Base-by-base conservation (phyloP, 305 asterid species). In the Solanum aculeatissimum region DNA sequence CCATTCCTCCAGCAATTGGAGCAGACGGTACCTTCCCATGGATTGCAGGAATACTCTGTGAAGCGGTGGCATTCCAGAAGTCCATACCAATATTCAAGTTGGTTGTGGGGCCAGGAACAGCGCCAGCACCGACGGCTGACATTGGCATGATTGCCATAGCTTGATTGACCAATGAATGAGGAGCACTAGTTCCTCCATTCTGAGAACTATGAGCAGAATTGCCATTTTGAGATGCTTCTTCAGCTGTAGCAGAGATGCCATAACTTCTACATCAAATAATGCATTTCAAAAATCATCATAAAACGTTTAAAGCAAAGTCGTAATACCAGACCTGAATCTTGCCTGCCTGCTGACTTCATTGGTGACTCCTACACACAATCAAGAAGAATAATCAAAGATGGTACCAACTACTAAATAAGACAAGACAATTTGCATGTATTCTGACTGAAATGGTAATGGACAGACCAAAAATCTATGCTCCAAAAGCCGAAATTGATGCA, bases 51-150 rank as follows among this genome's bases (percentile, higher is more conserved):
- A 92, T 87, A 88, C 90, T 86, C 49, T 96, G 86, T 87, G 95
- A 75, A 80, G 92, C 85, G 9, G 95, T 88, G 35, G 90, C 86
- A 83, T 93, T 91, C 98, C 98, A 95, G 87, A 92, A 94, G 83
- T 94, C 98, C 95, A 94, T 92, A 80, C 98, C 98, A 60, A 95
- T 95, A 84, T 96, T 94, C 84, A 96, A 91, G 91, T 93, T 96
- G 83, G 98, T 94, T 74, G 98, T 82, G 74, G 97, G 98, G 72
- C 98, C 95, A 63, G 97, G 89, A 88, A 92, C 90, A 87, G 93
- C 92, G 60, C 89, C 91, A 54, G 90, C 92, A 71, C 89, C 91
- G 42, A 90, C 93, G n/a, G 89, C 92, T 38, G 95, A 87, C 72
- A 91, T 66, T 65, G 97, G 95, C 90, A 92, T 84, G 60, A 91